These are phyloP conservation scores for Berkeleyomyces basicola DNA, from an alignment of 2,329 filamentous ascomycete species.

Conservation along the genomic window DNA sequence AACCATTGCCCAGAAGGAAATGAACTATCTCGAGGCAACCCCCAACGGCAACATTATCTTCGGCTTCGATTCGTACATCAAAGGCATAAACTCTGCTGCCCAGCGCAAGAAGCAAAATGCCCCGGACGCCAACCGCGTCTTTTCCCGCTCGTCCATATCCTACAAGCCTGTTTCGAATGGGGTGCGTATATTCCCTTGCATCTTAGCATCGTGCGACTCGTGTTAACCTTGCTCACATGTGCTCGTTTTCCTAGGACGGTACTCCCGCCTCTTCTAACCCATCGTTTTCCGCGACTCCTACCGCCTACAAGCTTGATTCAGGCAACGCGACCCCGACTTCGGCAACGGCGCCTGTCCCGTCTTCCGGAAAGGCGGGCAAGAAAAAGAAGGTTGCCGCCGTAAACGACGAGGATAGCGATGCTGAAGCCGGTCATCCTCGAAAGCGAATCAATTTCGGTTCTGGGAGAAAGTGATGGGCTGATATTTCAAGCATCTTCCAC, in stretches of 20 bases:
- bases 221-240: not conserved
- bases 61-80: constrained; percentile 97
- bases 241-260: constrained; percentile 22
- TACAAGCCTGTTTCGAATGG: constrained; percentile 31
- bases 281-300: constrained; percentile 37
- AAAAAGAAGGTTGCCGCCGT: constrained; percentile 39
- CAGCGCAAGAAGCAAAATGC: constrained; percentile 48
- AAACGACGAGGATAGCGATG: constrained; percentile 39
- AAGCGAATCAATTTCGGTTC: constrained; percentile 42
- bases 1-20: constrained; percentile 67
- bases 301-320: constrained; percentile 28
- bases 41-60: constrained; percentile 87
- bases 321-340: constrained; percentile 25
- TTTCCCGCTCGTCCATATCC: constrained; percentile 48
- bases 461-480: constrained; percentile 28
- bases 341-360: constrained; percentile 36
- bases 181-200: constrained; percentile 18
- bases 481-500: too few species aligned
- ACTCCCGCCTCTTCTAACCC: constrained; percentile 28
- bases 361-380: constrained; percentile 30
- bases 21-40: constrained; percentile 79
- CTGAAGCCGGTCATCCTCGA: constrained; percentile 35
- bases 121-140: constrained; percentile 57
- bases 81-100: constrained; percentile 53
- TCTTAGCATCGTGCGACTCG: not conserved